Conservation (phyloP, 2,329 filamentous ascomycete species). For the Alternaria ethzedia region DNA sequence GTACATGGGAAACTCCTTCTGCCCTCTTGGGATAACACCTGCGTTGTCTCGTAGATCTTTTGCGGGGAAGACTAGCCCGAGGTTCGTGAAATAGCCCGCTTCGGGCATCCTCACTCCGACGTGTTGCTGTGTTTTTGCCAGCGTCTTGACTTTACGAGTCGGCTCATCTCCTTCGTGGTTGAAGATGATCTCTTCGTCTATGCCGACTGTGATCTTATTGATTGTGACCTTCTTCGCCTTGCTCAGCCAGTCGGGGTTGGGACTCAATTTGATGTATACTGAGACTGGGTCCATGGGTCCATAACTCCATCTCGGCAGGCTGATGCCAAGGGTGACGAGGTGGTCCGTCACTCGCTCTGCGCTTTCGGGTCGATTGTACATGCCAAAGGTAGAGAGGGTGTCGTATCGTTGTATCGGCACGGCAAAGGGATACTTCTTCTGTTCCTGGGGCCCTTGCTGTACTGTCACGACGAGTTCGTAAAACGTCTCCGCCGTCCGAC, state of each 20-base stretch:
- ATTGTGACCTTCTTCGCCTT: slow-evolving; percentile 94
- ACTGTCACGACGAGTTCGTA: slow-evolving; percentile 97
- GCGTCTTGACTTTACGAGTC: slow-evolving; percentile 83
- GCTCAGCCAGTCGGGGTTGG: slow-evolving; percentile 87
- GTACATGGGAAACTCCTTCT: slow-evolving; percentile 87
- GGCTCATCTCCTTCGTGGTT: slow-evolving; percentile 98
- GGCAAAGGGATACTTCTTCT: slow-evolving; percentile 90
- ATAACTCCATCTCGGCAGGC: slow-evolving; percentile 93
- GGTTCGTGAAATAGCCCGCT: slow-evolving; percentile 88
- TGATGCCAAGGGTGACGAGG: slow-evolving; percentile 88
- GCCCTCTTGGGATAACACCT: slow-evolving; percentile 83
- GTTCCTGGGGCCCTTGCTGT: slow-evolving; percentile 84
- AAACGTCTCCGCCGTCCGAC: slow-evolving; percentile 92
- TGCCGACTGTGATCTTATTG: slow-evolving; percentile 88
- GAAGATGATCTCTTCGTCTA: slow-evolving; percentile 98
- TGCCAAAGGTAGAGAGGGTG: slow-evolving; percentile 96
- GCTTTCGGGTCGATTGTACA: slow-evolving; percentile 96
- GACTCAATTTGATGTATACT: slow-evolving; percentile 92
- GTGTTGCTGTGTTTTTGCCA: slow-evolving; percentile 81
- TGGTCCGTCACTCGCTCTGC: slow-evolving; percentile 87
- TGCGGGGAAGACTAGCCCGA: slow-evolving; percentile 87
- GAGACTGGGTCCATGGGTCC: slow-evolving; percentile 93
- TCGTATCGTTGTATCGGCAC: slow-evolving; percentile 93
- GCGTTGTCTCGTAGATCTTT: slow-evolving; percentile 88
- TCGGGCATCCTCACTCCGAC: slow-evolving; percentile 88